Percentiles rank a stretch among this genome's conserved stretches.
phyloP scores from a whole-genome alignment of 2,329 filamentous ascomycete species.

The Tolypocladium cylindrosporum region DNA sequence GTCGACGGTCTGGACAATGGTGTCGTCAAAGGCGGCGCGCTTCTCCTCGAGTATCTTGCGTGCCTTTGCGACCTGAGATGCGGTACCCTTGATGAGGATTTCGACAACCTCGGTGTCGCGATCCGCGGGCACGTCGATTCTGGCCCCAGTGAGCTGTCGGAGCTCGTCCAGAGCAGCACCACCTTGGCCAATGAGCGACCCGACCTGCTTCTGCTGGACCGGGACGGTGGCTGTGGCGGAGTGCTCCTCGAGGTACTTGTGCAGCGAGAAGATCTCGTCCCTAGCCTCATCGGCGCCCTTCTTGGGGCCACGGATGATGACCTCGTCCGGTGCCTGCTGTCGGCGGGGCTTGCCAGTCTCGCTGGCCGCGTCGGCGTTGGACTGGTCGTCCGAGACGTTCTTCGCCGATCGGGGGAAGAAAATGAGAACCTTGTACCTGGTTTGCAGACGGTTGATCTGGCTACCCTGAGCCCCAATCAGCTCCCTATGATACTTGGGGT shows the following conservation, averaged over 20 bases:
- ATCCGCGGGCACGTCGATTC: constrained; percentile 82
- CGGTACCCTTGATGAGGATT: constrained; percentile 86
- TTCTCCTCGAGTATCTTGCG: constrained; percentile 86
- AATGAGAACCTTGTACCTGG: constrained; percentile 85
- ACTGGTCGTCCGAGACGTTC: constrained; percentile 55
- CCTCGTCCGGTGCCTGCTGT: constrained; percentile 77
- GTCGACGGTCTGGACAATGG: constrained; percentile 72
- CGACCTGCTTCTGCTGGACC: constrained; percentile 84
- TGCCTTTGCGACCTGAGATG: constrained; percentile 80
- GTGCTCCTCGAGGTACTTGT: constrained; percentile 85
- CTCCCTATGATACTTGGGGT: constrained; percentile 87
- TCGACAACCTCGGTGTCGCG: constrained; percentile 69
- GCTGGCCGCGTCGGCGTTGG: constrained; percentile 57
- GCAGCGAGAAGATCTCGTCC: constrained; percentile 79
- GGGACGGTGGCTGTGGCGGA: constrained; percentile 70
- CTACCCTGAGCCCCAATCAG: constrained; percentile 81
- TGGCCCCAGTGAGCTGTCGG: constrained; percentile 72
- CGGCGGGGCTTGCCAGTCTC: constrained; percentile 56
- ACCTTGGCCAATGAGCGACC: constrained; percentile 85
- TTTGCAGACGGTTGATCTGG: constrained; percentile 87
- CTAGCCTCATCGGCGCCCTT: constrained; percentile 87
- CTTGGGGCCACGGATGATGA: constrained; percentile 82
- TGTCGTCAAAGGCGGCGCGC: constrained; percentile 79
- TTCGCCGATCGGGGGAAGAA: constrained; percentile 75
- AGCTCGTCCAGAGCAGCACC: constrained; percentile 87